phyloP scores from a whole-genome alignment of 768 basidiomycete genomes.

The Gloeostereum incarnatum region DNA sequence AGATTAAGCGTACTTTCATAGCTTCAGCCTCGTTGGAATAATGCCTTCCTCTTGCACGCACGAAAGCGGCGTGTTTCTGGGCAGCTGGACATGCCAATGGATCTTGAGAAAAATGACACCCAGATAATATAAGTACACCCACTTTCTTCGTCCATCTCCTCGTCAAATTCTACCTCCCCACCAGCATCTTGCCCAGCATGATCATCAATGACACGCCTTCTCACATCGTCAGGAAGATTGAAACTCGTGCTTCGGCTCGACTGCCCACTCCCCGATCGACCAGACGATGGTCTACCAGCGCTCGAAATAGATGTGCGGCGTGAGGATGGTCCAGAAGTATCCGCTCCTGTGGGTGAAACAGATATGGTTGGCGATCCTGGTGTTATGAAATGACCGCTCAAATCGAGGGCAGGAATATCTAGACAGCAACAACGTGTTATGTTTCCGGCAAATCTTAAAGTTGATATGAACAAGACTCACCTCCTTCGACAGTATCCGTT shows the following conservation, averaged over 20 bases:
- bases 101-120: conserved; percentile 1
- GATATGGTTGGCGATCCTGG: conserved; percentile 26
- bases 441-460: conserved; percentile 6
- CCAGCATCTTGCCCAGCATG: conserved; percentile 41
- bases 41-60: conserved; percentile 73
- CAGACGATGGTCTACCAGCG: conserved; percentile 41
- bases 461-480: conserved; percentile 35
- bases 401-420: conserved; percentile 82
- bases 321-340: conserved; percentile 61
- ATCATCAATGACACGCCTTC: conserved; percentile 45
- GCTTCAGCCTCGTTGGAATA: conserved; percentile 90
- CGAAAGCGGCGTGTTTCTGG: conserved; percentile 74
- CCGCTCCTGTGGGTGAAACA: conserved; percentile 50
- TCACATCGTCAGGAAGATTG: conserved; percentile 64
- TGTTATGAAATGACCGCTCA: conserved; percentile 34
- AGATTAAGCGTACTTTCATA: conserved; percentile 62
- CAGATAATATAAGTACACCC: conserved; percentile 16
- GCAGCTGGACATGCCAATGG: conserved; percentile 41
- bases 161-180: conserved; percentile 64
- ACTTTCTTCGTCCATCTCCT: conserved; percentile 91
- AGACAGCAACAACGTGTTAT: not conserved
- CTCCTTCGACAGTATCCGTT: conserved; percentile 78
- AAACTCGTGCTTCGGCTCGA: conserved; percentile 81
- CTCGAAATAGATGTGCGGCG: conserved; percentile 71
- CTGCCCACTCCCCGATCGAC: conserved; percentile 49